phyloP scores from a whole-genome alignment of 169 alveolate genomes.

The Plasmodium adleri region DNA sequence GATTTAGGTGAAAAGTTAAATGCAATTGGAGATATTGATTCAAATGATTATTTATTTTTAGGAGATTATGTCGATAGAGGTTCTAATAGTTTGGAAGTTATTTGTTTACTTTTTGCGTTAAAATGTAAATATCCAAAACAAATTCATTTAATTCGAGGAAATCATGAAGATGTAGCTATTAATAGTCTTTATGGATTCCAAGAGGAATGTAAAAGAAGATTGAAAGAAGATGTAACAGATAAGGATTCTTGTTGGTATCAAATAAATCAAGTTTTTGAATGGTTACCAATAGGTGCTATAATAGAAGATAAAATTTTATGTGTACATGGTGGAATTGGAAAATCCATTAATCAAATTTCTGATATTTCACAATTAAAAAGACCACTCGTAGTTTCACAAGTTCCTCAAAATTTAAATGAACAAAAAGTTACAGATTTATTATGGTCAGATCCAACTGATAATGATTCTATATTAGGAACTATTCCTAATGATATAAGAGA shows the following conservation, averaged over 20 bases:
- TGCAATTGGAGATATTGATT: constrained; percentile 97
- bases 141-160: constrained; percentile 98
- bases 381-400: constrained; percentile 96
- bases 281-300: constrained; percentile 99
- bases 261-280: constrained; percentile 97
- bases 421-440: constrained; percentile 89
- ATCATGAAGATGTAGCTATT: constrained; percentile 99
- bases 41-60: constrained; percentile 96
- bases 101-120: constrained; percentile 96
- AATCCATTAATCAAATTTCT: constrained; percentile 89
- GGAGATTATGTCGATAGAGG: constrained; percentile 99
- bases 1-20: constrained; percentile 86
- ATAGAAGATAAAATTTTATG: constrained; percentile 98
- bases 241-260: constrained; percentile 95
- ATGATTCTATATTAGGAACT: constrained; percentile 97
- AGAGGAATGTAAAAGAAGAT: constrained; percentile 97
- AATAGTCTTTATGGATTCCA: constrained; percentile 98
- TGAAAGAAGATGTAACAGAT: constrained; percentile 97
- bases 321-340: constrained; percentile 99
- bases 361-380: constrained; percentile 93
- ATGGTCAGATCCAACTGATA: constrained; percentile 99
- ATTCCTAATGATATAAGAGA: constrained; percentile 98
- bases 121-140: constrained; percentile 97
- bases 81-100: constrained; percentile 91
- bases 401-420: constrained; percentile 89